Evolutionary conservation across 768 basidiomycete genomes (phyloP), one percentile per base, ranked within the genome.

Genomic region (Tricholoma sp.): DNA sequence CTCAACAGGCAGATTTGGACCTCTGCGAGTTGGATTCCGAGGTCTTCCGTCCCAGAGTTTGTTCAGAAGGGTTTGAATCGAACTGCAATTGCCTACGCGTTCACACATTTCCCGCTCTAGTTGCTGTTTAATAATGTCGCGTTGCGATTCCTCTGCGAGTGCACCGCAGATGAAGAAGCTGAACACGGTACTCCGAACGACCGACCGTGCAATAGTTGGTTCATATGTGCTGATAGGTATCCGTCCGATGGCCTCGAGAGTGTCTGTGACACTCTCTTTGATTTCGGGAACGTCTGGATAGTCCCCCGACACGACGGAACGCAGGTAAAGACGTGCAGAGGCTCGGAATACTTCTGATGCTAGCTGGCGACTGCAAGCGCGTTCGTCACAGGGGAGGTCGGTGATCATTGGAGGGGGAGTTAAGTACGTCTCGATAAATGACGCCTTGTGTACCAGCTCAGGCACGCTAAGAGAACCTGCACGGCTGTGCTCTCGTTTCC

Each of bases 181-280:
- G 63, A 91, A 90, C 61, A 91, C 88, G 28, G 89, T 89, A 70
- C 85, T 89, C 37, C 89, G 77, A 55, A 90, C 79, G 28, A 91
- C 85, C 12, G 80, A 76, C 42, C 78, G 76, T 48, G 77, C 72
- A 41, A 75, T 71, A 44, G 61, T 68, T n/a, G 61, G 61, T 50
- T 50, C 36, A 39, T 42, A 39, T 6, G 1, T 13, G 51, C 56
- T 52, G 52, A 58, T 45, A 18, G 56, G 2, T 55, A 74, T 57
- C 78, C 74, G 13, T 57, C 62, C 67, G 55, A 87, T 71, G 57
- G 78, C 75, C 4, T 63, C 57, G 66, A 88, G 76, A 44, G 81
- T 81, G 18, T 85, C 80, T 15, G 74, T 55, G 29, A 90, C 81
- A 13, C 76, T 77, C 3, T 72, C 67, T 17, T 70, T 67, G 63